A percentile compares a stretch with the other conserved stretches of the same genome.
Evolutionary conservation across 2,329 filamentous ascomycete genomes (phyloP).

Genomic region (Pestalotiopsis sp.): DNA sequence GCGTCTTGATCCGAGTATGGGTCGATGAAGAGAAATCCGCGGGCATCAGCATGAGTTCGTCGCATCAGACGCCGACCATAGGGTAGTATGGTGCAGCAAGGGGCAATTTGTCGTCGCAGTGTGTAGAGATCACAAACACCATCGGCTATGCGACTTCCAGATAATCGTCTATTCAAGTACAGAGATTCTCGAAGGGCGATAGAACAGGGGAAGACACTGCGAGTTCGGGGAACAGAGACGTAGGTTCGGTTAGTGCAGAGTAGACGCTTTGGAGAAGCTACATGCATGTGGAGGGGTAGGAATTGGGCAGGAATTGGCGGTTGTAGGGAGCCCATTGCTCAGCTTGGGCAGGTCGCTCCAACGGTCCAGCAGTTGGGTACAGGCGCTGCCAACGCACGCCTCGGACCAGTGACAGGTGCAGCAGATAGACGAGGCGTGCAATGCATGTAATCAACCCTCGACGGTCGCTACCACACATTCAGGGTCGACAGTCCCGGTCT

Average conservation of each 20-base stretch:
- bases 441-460: background rate
- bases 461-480: background rate
- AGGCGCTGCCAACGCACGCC: background rate
- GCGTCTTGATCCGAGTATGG: background rate
- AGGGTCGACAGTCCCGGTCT: background rate
- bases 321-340: background rate
- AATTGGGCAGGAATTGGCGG: constrained; percentile 3
- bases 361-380: background rate
- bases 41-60: too few species aligned
- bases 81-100: too few species aligned
- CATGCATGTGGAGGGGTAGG: background rate
- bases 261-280: background rate
- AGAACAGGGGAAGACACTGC: background rate
- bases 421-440: background rate
- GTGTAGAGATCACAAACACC: too few species aligned
- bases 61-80: too few species aligned
- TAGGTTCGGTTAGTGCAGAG: background rate
- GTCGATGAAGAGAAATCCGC: too few species aligned
- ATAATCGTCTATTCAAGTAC: background rate
- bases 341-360: background rate
- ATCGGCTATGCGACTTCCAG: background rate
- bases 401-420: background rate
- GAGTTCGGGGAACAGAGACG: background rate
- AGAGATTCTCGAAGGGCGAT: background rate
- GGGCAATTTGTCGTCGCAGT: too few species aligned